Percentiles rank a stretch among this genome's conserved stretches.
Conservation (phyloP, 352 stramenopile species). For the Pelagophyceae sp. region DNA sequence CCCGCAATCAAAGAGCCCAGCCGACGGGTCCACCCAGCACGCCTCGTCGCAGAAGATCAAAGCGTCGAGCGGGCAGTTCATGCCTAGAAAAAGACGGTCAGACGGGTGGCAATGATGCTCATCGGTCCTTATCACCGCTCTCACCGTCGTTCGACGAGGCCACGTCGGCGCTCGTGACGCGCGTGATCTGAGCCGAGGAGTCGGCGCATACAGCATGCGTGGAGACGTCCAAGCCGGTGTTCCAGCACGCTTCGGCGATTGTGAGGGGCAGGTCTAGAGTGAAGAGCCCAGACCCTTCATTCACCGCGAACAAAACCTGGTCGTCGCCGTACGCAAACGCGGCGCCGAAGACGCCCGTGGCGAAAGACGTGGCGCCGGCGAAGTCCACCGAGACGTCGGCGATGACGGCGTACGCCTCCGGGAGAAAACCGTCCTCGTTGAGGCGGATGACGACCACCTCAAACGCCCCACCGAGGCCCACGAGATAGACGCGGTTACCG, state of each 20-base stretch:
- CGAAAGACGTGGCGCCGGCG: neutral
- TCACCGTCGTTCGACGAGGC: conserved; percentile 1
- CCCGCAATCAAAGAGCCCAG: neutral
- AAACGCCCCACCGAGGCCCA: neutral
- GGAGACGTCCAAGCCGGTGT: neutral
- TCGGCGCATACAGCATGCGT: neutral
- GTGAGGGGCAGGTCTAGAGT: neutral
- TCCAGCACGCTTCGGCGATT: neutral
- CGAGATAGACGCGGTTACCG: neutral
- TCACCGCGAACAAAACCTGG: neutral
- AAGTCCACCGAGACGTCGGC: neutral
- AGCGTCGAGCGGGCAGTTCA: neutral
- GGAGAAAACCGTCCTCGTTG: neutral
- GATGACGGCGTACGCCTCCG: neutral
- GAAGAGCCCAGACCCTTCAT: neutral
- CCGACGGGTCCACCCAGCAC: neutral
- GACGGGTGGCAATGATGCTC: too few species aligned
- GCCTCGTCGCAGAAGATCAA: neutral
- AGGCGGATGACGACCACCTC: conserved; percentile 4
- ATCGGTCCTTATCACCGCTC: too few species aligned
- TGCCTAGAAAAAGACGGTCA: too few species aligned
- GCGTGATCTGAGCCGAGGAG: neutral
- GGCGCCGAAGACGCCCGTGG: neutral
- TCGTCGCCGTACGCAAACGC: neutral
- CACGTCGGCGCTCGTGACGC: neutral